Base-by-base conservation (phyloP, 129 eudicot genomes). In the Helianthus tuberosus region DNA sequence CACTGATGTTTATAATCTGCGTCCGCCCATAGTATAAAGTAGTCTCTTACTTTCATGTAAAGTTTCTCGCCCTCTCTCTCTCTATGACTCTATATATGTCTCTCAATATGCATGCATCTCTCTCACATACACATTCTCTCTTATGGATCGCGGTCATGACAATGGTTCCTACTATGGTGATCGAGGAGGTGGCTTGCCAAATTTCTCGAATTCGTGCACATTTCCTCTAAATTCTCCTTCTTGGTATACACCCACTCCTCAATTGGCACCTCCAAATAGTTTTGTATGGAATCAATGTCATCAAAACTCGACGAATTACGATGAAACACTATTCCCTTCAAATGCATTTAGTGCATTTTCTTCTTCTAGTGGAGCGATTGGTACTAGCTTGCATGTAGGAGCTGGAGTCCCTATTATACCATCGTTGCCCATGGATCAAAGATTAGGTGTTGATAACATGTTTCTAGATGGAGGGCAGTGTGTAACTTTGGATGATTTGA, bases 91-190 rank as follows among this genome's bases (percentile, higher is more conserved):
- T 25, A 11, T 25, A 11, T 54, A 50, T 38, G 12, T 17, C 64
- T 65, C 67, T 75, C 58, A 27, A 0, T 25, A 38, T 14, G 39
- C 10, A 43, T 43, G 10, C 47, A 43, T 43, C 47, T 59, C 8
- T 20, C 27, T 8, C 46, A 57, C 41, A 43, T 6, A 72, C 50
- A 16, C 58, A 41, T 55, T 10, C 4, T 16, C 9, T 64, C 43
- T 23, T 49, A 87, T 84, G 89, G 89, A 74, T 63, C 71, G 54
- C n/a, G 76, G 69, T 12, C 60, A 44, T 11, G 48, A 48, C 47
- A 58, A 44, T 62, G 73, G 63, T 49, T 39, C 57, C 63, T 62
- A 58, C 62, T 20, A n/a, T 57, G 38, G 46, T 23, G 11, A 4
- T 48, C 64, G 17, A 47, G 64, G 66, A 8, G 65, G 27, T 11